Evolutionary conservation across 768 basidiomycete species (phyloP), one percentile per base, ranked within the genome.

Genomic region (Macrolepiota dolichaula): DNA sequence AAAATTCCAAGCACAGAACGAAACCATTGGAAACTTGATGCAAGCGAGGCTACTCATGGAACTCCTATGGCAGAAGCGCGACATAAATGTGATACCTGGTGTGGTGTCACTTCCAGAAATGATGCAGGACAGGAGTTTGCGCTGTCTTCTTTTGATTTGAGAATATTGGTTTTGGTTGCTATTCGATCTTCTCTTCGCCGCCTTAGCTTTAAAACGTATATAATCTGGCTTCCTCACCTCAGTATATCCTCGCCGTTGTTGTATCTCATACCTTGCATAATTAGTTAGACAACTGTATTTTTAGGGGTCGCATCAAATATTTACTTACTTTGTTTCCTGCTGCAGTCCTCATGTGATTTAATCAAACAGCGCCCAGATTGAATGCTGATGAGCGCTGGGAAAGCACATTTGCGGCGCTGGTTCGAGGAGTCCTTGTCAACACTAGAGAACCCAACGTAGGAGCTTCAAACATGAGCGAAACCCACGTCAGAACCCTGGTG

Each of bases 41-140:
- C 84, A 85, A 62, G 79, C 81, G 15, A 74, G 84, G 42, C 76
- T 81, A 63, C 71, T 87, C 63, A 85, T 91, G 84, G 86, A 90
- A 68, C 78, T 81, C 1, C 78, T 88, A 7, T 90, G 88, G 88
- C 85, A 86, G 62, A 82, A 81, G 62, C 80, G 88, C 44, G 86
- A 88, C 66, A 77, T 77, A 32, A 61, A 49, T 15, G 32, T 49
- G 44, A 36, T 37, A 19, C 53, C 32, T 47, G 73, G 77, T 60
- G 79, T 82, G 32, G 77, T 75, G 40, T 72, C 77, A 17, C 79
- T 89, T 76, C 81, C 85, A 38, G 83, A 88, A 55, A 81, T 81
- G 29, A 77, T 85, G 73, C 75, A 73, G 65, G 83, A 85, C 64
- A 73, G 77, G 52, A 75, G 76, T 35, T 68, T 80, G 57, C 79